Evolutionary conservation across 768 basidiomycete species (phyloP).

Genomic region (Pisolithus tinctorius): DNA sequence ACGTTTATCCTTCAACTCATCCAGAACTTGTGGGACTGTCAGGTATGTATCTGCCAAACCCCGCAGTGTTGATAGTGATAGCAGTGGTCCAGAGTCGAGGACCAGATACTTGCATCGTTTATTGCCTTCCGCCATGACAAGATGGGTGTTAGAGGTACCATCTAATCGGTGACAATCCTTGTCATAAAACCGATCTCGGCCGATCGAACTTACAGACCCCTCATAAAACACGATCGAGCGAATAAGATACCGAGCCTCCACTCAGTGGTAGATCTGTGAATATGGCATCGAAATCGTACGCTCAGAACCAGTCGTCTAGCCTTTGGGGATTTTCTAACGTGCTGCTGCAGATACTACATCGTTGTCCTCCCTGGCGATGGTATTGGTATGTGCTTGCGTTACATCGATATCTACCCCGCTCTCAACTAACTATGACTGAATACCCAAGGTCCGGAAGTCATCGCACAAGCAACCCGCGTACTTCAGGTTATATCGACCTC

Average conservation of each 20-base stretch:
- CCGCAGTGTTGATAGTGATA: constrained; percentile 84
- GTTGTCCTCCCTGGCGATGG: constrained; percentile 94
- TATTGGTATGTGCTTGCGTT: constrained; percentile 55
- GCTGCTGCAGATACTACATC: constrained; percentile 63
- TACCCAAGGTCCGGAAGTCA: constrained; percentile 78
- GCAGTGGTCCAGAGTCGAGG: constrained; percentile 89
- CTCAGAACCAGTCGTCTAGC: constrained; percentile 7
- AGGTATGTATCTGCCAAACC: constrained; percentile 81
- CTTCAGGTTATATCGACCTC: constrained; percentile 63
- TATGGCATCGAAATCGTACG: constrained; percentile 43
- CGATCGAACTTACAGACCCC: not conserved
- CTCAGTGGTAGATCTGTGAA: not conserved
- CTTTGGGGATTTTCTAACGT: constrained; percentile 3
- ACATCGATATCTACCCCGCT: not conserved
- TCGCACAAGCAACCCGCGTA: constrained; percentile 77
- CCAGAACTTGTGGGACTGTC: constrained; percentile 85
- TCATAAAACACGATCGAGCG: not conserved
- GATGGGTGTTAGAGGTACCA: not conserved
- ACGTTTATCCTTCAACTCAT: constrained; percentile 83
- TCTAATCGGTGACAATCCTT: not conserved
- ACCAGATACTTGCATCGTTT: constrained; percentile 72
- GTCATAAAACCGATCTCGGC: not conserved
- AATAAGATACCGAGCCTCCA: not conserved
- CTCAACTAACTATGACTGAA: not conserved
- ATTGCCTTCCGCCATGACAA: constrained; percentile 21